Percentiles rank a stretch among this genome's conserved stretches.
phyloP scores from a whole-genome alignment of 2,329 filamentous ascomycete species.

The Aspergillus viridinutans region DNA sequence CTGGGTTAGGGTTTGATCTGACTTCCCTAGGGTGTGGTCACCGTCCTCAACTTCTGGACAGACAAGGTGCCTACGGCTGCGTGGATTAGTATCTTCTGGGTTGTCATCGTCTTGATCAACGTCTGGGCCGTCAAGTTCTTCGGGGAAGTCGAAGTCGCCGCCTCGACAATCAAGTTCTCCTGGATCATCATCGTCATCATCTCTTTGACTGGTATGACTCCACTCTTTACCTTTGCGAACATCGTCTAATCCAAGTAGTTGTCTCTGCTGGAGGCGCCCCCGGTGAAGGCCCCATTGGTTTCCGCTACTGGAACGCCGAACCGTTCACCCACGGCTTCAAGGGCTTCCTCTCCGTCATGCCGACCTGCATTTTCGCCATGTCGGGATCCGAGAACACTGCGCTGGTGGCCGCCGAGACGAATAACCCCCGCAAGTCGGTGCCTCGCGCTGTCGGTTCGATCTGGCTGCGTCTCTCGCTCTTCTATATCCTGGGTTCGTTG shows the following conservation, averaged over 20 bases:
- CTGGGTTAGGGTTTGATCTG: no score
- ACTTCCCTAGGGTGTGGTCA: slow-evolving; percentile 28
- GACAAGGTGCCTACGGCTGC: slow-evolving; percentile 40
- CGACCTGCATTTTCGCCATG: slow-evolving; percentile 38
- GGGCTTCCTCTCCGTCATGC: slow-evolving; percentile 37
- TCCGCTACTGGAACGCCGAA: slow-evolving; percentile 43
- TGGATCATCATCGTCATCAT: slow-evolving; percentile 50
- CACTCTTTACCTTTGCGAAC: neutral
- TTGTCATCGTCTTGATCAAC: slow-evolving; percentile 43
- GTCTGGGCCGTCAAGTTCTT: slow-evolving; percentile 43
- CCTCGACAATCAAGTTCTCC: slow-evolving; percentile 44
- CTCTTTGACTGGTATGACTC: slow-evolving; percentile 32
- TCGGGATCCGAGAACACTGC: slow-evolving; percentile 43
- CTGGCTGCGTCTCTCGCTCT: slow-evolving; percentile 44
- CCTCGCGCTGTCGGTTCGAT: slow-evolving; percentile 45
- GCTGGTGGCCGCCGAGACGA: slow-evolving; percentile 43
- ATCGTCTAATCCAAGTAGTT: slow-evolving; percentile 21
- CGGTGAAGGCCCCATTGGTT: slow-evolving; percentile 37
- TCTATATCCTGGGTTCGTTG: slow-evolving; percentile 44
- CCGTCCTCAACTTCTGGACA: slow-evolving; percentile 45
- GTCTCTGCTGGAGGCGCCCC: slow-evolving; percentile 45
- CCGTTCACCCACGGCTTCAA: slow-evolving; percentile 46
- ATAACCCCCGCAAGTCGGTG: slow-evolving; percentile 41
- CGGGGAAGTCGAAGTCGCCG: slow-evolving; percentile 45
- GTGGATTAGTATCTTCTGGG: slow-evolving; percentile 44